Conservation (phyloP, 2,329 filamentous ascomycete genomes). For the Colletotrichum kahawae region DNA sequence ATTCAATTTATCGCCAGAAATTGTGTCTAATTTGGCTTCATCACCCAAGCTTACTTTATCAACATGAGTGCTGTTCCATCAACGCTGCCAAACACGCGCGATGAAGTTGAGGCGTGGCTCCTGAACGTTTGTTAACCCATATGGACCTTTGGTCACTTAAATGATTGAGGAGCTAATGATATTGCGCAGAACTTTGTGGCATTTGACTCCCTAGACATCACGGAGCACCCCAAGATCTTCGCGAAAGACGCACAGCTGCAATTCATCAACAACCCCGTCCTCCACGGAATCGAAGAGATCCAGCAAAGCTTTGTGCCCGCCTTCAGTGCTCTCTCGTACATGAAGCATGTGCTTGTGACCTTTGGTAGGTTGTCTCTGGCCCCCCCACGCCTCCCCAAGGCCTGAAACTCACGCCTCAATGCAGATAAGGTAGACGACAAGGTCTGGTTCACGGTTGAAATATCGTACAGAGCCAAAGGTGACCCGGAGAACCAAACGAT, state of each 20-base stretch:
- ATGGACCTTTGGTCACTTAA: background rate
- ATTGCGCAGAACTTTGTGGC: background rate
- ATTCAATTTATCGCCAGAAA: background rate
- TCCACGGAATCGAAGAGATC: background rate
- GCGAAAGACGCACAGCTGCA: background rate
- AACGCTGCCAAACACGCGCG: background rate
- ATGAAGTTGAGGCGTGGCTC: background rate
- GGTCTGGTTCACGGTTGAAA: background rate
- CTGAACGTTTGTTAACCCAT: background rate
- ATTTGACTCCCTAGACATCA: background rate
- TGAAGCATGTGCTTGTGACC: background rate
- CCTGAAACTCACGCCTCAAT: background rate
- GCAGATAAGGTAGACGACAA: background rate
- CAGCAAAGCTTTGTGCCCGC: background rate
- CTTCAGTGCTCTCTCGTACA: background rate
- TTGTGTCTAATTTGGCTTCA: background rate
- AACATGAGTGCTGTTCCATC: background rate
- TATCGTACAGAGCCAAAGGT: background rate
- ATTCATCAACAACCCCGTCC: background rate
- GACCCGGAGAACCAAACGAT: background rate
- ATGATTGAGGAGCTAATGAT: background rate
- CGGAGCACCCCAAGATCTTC: background rate
- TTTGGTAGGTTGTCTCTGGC: background rate
- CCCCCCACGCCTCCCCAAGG: fast-evolving
- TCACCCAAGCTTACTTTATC: too few relatives aligned